These are phyloP conservation scores for Podaxis pistillaris DNA, from an alignment of 768 basidiomycete species.

Conservation along the genomic window DNA sequence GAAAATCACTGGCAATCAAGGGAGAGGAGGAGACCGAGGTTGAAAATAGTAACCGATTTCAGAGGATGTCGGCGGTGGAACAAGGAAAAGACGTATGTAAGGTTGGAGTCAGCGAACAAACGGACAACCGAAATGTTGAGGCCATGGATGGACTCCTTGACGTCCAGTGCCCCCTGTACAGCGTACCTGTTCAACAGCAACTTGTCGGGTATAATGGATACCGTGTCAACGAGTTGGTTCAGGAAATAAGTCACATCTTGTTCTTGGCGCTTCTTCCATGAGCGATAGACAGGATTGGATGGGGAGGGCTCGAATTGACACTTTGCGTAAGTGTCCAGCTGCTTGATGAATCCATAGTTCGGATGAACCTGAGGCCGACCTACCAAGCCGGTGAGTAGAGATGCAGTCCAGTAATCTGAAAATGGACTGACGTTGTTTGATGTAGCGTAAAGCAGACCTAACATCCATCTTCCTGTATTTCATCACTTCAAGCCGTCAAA, in stretches of 20 bases:
- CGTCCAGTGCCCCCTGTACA: neutral
- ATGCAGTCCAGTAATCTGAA: neutral
- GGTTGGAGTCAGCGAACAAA: neutral
- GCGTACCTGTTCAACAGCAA: conserved; percentile 52
- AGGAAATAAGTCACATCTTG: conserved; percentile 54
- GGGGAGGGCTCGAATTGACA: conserved; percentile 47
- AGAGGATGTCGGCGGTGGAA: neutral
- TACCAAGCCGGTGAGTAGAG: conserved; percentile 15
- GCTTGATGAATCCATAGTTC: conserved; percentile 57
- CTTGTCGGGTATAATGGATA: conserved; percentile 46
- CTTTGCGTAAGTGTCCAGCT: conserved; percentile 52
- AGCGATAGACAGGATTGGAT: conserved; percentile 42
- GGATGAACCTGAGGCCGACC: conserved; percentile 41
- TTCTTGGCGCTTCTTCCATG: conserved; percentile 57
- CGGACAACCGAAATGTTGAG: neutral
- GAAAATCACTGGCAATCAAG: conserved; percentile 46
- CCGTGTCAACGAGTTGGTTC: conserved; percentile 49
- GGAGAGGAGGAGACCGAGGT: neutral
- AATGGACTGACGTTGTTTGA: conserved; percentile 44
- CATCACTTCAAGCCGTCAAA: conserved; percentile 41
- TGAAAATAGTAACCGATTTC: neutral
- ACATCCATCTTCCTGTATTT: conserved; percentile 39
- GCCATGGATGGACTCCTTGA: neutral
- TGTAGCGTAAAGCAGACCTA: conserved; percentile 43
- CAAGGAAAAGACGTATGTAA: neutral